Percentiles rank a stretch among this genome's conserved stretches.
phyloP scores from a whole-genome alignment of 2,329 filamentous ascomycete species.

The Colletotrichum costaricense region DNA sequence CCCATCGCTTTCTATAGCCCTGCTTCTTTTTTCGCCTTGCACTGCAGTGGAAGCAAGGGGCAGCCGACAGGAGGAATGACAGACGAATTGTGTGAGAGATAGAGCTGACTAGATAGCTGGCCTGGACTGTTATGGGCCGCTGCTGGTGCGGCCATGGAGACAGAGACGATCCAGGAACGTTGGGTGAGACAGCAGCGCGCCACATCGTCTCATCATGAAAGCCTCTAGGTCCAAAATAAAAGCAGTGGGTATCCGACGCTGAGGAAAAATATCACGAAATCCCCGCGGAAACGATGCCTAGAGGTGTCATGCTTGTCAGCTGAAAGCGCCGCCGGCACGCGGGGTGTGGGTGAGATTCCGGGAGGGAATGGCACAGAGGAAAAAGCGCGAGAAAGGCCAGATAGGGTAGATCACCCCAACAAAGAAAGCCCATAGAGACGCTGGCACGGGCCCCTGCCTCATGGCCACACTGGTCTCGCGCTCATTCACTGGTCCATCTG shows the following conservation, averaged over 20 bases:
- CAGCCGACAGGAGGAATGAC: neutral
- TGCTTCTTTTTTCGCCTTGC: neutral
- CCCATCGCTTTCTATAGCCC: neutral
- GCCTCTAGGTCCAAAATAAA: constrained; percentile 17
- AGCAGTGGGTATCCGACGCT: constrained; percentile 8
- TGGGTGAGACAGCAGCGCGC: constrained; percentile 31
- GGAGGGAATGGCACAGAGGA: neutral
- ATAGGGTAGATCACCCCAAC: neutral
- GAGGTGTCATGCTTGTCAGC: constrained; percentile 28
- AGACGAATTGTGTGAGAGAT: neutral
- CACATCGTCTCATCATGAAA: constrained; percentile 31
- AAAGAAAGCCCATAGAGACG: neutral
- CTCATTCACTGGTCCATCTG: constrained; percentile 16
- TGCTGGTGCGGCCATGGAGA: neutral
- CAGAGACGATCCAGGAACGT: constrained; percentile 1
- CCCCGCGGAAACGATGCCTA: constrained; percentile 10
- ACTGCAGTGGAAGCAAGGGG: neutral
- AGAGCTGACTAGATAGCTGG: neutral
- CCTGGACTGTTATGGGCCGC: neutral
- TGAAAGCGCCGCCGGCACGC: neutral
- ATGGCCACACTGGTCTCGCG: constrained; percentile 17
- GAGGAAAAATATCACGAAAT: neutral
- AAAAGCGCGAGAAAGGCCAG: neutral
- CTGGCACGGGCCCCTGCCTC: constrained; percentile 29
- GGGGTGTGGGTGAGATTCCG: neutral